Evolutionary conservation across 1,284 basidiomycete genomes (phyloP), one percentile per base, ranked within the genome.

Genomic region (Sphaerobolus stellatus): DNA sequence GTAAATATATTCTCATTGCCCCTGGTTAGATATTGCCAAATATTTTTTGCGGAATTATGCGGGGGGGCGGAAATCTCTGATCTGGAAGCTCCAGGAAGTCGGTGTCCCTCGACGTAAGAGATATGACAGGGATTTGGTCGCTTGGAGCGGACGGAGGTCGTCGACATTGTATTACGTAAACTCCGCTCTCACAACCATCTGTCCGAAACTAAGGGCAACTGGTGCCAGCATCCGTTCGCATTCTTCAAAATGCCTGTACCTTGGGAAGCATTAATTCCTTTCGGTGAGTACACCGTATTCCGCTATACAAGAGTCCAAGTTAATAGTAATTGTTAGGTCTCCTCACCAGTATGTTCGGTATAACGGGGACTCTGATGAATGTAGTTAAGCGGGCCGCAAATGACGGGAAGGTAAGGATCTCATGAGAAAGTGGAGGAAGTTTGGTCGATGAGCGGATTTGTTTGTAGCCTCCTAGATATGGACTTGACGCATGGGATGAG

Each of bases 251-350:
- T 95, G 93, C 93, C 94, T 56, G 85, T 95, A 66, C 93, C 93
- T 61, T 96, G 90, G 88, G 93, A 96, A 78, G 92, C 94, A 46
- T 80, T 95, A 63, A 90, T 97, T 77, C 94, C 94, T 44, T 93
- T 94, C 67, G 93, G 94, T 93, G 69, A 44, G 60, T 40, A 9
- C 50, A 54, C 66, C 61, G 49, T 22, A 7, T 48, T 55, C 29
- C 48, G 29, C 33, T 28, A 52, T n/a, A 29, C 36, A 38, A 18
- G 44, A 47, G n/a, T n/a, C 36, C 36, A n/a, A 4, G 24, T 36
- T 44, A 48, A 36, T 44, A 38, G 38, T 40, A 8, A n/a, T 44
- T 18, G 34, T 22, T 58, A 95, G 94, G 84, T 71, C 83, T 95
- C 61, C 68, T 96, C 59, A 93, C 92, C 58, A 78, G 80, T 60